Evolutionary conservation across 306 rosid genomes (phyloP).

Genomic region (Lablab purpureus): DNA sequence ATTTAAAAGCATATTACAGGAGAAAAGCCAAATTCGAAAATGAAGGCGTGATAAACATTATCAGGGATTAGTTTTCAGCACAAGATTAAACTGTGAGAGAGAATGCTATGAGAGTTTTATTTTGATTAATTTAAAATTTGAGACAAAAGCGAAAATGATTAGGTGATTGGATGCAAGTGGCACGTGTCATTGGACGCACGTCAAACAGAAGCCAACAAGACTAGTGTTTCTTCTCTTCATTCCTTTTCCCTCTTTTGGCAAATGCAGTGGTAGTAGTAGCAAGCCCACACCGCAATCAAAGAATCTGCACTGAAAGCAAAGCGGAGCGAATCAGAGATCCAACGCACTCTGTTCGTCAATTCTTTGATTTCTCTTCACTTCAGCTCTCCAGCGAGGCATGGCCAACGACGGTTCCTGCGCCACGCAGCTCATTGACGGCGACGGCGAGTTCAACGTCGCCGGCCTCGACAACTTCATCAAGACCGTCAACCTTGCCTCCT

Average conservation of each 20-base stretch:
- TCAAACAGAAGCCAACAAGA: conserved; percentile 37
- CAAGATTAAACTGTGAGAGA: no score
- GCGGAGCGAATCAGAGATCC: conserved; percentile 28
- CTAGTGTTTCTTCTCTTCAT: background rate
- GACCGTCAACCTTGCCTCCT: conserved; percentile 50
- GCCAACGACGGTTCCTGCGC: conserved; percentile 55
- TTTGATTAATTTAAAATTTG: background rate
- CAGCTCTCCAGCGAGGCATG: background rate
- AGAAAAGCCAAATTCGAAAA: no score
- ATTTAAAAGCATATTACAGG: no score
- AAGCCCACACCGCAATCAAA: conserved; percentile 28
- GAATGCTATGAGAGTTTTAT: no score
- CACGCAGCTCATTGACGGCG: conserved; percentile 78
- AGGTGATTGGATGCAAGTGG: conserved; percentile 29
- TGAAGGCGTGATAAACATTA: no score
- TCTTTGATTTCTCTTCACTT: background rate
- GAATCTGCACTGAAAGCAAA: background rate
- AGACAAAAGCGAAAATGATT: background rate
- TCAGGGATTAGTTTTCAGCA: no score
- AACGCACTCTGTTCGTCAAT: background rate
- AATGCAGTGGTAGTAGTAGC: background rate
- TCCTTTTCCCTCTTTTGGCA: background rate
- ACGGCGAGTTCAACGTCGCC: conserved; percentile 73
- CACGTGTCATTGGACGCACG: conserved; percentile 38
- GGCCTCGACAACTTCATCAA: conserved; percentile 70